Base-by-base conservation (phyloP, 306 rosid species). In the Quercus glauca region DNA sequence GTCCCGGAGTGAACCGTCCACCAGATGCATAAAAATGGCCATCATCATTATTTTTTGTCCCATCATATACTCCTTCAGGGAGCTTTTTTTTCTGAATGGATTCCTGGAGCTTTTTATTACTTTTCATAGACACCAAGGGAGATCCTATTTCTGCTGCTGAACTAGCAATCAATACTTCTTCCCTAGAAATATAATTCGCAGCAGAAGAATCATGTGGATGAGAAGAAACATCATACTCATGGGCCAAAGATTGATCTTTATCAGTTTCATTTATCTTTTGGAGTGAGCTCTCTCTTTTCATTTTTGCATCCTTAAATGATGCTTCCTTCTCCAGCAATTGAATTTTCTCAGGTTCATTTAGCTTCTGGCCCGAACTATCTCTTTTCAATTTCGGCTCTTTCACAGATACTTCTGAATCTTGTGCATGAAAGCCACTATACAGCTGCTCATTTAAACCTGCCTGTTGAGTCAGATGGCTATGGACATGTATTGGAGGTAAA, bases 251-350 rank as follows among this genome's bases (percentile, higher is more conserved):
- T 71, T 55, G 43, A 76, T 56, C 19, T 73, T 79, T 79, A 63
- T 76, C 81, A 26, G 78, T 76, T 68, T 87, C 86, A 79, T 69
- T 74, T 21, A 83, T 72, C 81, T 83, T 87, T 17, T 79, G 90
- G 26, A 81, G 81, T 1, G 79, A 82, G 63, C 88, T 53, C 72
- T 79, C 86, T 76, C 86, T 79, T 69, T 73, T 87, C 83, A 87
- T 83, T 25, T 76, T 75, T 65, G 75, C 56, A 61, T 83, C 87
- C 78, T 83, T 83, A 43, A 71, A 70, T 57, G 77, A 73, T 37
- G 70, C 76, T 51, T 78, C 83, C 80, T 85, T 80, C 59, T 80
- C 87, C 78, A 57, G 45, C 15, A 72, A 71, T 49, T 60, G 78
- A 76, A 56, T 23, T 49, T 71, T 80, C 28, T 84, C 84, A 76